A percentile compares a stretch with the other conserved stretches of the same genome.
phyloP scores from a whole-genome alignment of 1,284 basidiomycete genomes.

The Malassezia caprae region DNA sequence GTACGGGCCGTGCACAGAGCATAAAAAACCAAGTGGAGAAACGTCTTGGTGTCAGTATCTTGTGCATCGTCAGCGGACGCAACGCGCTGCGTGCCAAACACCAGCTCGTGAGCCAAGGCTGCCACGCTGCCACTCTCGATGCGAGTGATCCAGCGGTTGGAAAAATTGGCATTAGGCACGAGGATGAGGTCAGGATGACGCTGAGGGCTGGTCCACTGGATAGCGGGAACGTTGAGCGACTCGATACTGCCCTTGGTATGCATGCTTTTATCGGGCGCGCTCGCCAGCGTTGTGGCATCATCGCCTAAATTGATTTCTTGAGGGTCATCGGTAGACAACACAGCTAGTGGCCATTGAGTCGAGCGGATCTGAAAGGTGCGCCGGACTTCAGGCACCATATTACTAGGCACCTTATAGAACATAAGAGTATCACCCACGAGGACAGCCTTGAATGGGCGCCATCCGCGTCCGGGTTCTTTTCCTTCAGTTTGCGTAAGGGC shows the following conservation, averaged over 20 bases:
- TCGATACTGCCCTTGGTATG: not conserved
- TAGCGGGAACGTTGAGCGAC: not conserved
- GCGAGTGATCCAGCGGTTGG: conserved; percentile 29
- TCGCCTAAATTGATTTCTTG: not conserved
- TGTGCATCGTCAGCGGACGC: not conserved
- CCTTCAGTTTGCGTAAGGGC: not conserved
- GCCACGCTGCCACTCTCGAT: conserved; percentile 27
- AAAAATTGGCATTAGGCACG: conserved; percentile 16
- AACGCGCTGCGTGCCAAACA: conserved; percentile 31
- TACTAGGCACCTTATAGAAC: conserved; percentile 43
- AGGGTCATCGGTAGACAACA: not conserved
- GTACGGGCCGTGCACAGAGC: conserved; percentile 6
- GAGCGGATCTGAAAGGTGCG: conserved; percentile 11
- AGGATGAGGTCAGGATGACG: conserved; percentile 33
- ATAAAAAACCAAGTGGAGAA: conserved; percentile 15
- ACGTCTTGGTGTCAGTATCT: conserved; percentile 11
- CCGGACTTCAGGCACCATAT: conserved; percentile 34
- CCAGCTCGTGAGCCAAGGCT: conserved; percentile 41
- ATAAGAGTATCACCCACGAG: conserved; percentile 33
- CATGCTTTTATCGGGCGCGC: not conserved
- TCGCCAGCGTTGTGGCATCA: not conserved
- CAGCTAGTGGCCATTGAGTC: conserved; percentile 1
- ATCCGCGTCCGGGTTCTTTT: conserved; percentile 24
- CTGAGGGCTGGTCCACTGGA: conserved; percentile 21
- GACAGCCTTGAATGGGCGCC: conserved; percentile 44